A percentile compares a stretch with the other conserved stretches of the same genome.
These are phyloP conservation scores for Alternaria viburni DNA, from an alignment of 2,329 filamentous ascomycete genomes.

Conservation along the genomic window DNA sequence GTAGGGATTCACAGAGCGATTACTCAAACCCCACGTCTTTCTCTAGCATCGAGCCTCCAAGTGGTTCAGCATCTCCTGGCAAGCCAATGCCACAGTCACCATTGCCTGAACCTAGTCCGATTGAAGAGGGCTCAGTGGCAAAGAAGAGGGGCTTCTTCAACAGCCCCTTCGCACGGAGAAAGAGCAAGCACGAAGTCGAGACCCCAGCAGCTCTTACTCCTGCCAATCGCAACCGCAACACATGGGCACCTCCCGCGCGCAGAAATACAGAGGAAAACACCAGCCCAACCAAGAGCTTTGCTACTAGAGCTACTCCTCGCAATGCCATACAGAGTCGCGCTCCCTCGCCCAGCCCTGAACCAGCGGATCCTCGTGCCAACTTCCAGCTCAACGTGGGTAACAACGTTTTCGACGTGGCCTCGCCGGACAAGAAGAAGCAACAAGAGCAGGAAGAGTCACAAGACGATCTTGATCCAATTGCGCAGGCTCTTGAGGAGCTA, in stretches of 20 bases:
- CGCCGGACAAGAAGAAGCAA: slow-evolving; percentile 67
- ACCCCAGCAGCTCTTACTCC: slow-evolving; percentile 42
- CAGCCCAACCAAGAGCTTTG: slow-evolving; percentile 52
- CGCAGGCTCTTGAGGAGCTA: slow-evolving; percentile 87
- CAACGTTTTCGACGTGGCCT: slow-evolving; percentile 92
- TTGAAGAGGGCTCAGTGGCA: slow-evolving; percentile 58
- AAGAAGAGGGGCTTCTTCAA: slow-evolving; percentile 90
- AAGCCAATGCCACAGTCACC: slow-evolving; percentile 58
- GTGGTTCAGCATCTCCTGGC: slow-evolving; percentile 73
- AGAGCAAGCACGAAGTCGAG: slow-evolving; percentile 83
- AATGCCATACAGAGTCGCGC: slow-evolving; percentile 36
- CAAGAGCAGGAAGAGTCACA: slow-evolving; percentile 50
- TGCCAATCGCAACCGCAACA: slow-evolving; percentile 55
- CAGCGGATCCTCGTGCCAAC: slow-evolving; percentile 89
- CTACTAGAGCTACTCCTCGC: slow-evolving; percentile 30
- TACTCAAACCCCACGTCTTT: slow-evolving; percentile 88
- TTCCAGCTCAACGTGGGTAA: slow-evolving; percentile 93
- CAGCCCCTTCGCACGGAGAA: slow-evolving; percentile 84
- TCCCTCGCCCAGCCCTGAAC: slow-evolving; percentile 65
- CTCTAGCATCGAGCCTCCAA: slow-evolving; percentile 81
- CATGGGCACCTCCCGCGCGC: slow-evolving; percentile 57
- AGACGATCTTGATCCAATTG: slow-evolving; percentile 84
- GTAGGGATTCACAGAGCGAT: slow-evolving; percentile 88
- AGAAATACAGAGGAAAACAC: slow-evolving; percentile 50
- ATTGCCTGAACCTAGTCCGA: slow-evolving; percentile 28